Conservation (phyloP, 768 basidiomycete species). For the Cystofilobasidium macerans region DNA sequence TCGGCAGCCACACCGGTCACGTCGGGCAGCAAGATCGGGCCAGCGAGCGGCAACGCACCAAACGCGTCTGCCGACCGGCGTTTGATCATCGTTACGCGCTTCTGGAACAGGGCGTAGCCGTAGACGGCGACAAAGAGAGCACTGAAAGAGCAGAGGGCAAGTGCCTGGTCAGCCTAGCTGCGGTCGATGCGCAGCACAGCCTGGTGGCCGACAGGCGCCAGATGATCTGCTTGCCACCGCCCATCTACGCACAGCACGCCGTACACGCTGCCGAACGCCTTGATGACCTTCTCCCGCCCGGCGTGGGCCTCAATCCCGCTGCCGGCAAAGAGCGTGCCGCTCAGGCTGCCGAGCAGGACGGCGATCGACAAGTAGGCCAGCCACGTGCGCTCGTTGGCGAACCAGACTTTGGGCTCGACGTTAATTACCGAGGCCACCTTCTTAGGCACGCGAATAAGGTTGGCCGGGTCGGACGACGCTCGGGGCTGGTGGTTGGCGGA, state of each 20-base stretch:
- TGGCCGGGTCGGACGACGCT: background rate
- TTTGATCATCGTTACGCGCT: conserved; percentile 80
- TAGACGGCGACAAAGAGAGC: conserved; percentile 50
- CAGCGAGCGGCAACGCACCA: conserved; percentile 45
- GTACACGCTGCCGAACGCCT: conserved; percentile 36
- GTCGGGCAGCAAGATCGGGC: conserved; percentile 7
- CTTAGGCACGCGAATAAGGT: conserved; percentile 57
- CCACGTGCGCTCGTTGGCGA: conserved; percentile 93
- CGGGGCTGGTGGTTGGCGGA: background rate
- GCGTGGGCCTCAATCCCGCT: conserved; percentile 54
- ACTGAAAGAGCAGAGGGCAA: background rate
- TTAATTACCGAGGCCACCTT: conserved; percentile 58
- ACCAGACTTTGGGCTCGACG: conserved; percentile 94
- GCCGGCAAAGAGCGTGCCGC: conserved; percentile 73
- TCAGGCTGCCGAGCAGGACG: conserved; percentile 69
- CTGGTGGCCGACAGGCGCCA: conserved; percentile 65
- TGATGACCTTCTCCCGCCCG: conserved; percentile 55
- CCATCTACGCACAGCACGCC: conserved; percentile 19
- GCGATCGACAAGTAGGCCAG: conserved; percentile 81
- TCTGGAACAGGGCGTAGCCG: conserved; percentile 74
- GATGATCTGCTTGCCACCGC: conserved; percentile 37
- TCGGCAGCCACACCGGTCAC: background rate
- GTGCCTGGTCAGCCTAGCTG: conserved; percentile 38
- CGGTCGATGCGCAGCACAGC: conserved; percentile 38
- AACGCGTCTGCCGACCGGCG: conserved; percentile 79